Evolutionary conservation across 2,329 filamentous ascomycete species (phyloP).

Genomic region (Pleoardoris graminearum): DNA sequence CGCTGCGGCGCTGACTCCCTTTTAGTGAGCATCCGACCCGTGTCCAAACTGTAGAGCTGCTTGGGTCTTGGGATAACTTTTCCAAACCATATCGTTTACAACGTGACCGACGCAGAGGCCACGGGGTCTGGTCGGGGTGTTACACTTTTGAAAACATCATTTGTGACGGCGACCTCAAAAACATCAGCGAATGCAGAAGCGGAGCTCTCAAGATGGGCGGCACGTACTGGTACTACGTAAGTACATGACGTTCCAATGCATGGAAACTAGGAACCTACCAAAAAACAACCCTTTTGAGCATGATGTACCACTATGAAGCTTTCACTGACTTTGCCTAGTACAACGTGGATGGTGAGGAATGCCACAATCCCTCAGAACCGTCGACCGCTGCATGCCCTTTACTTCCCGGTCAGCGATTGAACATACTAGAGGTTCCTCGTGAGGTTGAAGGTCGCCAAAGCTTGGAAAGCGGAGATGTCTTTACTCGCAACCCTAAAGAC

Average conservation of each 20-base stretch:
- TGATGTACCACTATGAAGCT: not conserved
- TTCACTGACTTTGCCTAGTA: constrained; percentile 61
- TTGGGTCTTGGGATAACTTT: constrained; percentile 98
- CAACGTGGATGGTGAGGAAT: constrained; percentile 77
- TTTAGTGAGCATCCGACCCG: constrained; percentile 45
- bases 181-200: constrained; percentile 61
- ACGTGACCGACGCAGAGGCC: constrained; percentile 73
- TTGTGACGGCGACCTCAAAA: constrained; percentile 69
- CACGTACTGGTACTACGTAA: constrained; percentile 94
- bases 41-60: constrained; percentile 72
- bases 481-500: constrained; percentile 77
- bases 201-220: constrained; percentile 90
- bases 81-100: constrained; percentile 76
- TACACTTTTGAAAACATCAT: constrained; percentile 85
- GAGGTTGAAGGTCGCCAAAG: constrained; percentile 66
- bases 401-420: constrained; percentile 84
- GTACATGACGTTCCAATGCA: constrained; percentile 39
- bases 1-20: constrained; percentile 24
- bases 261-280: not conserved
- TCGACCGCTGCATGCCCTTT: constrained; percentile 81
- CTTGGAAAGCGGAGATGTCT: constrained; percentile 68
- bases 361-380: constrained; percentile 71
- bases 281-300: not conserved
- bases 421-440: constrained; percentile 78
- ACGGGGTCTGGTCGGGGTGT: constrained; percentile 82